A percentile compares a stretch with the other conserved stretches of the same genome.
Conservation (phyloP, 345 rosid genomes). For the sweet orange (Citrus sinensis) region DVS_A1.0 CM039163.1:103001-103500, state of each 20-base stretch:
- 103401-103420: background rate
- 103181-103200: background rate
- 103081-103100: background rate
- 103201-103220: slow-evolving; percentile 3
- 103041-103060: background rate
- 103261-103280: slow-evolving; percentile 65
- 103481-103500: background rate
- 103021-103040: background rate
- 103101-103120: background rate
- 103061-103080: background rate
- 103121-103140: background rate
- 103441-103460: background rate
- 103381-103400: background rate
- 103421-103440: background rate
- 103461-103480: background rate
- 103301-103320: slow-evolving; percentile 78
- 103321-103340: slow-evolving; percentile 61
- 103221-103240: background rate
- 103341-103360: background rate
- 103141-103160: background rate
- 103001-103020: background rate
- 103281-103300: slow-evolving; percentile 54
- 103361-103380: background rate
- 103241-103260: slow-evolving; percentile 61
- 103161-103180: background rate